A percentile compares a stretch with the other conserved stretches of the same genome.
Evolutionary conservation across 306 rosid species (phyloP).

Genomic region (Ochetophila trinervis): DNA sequence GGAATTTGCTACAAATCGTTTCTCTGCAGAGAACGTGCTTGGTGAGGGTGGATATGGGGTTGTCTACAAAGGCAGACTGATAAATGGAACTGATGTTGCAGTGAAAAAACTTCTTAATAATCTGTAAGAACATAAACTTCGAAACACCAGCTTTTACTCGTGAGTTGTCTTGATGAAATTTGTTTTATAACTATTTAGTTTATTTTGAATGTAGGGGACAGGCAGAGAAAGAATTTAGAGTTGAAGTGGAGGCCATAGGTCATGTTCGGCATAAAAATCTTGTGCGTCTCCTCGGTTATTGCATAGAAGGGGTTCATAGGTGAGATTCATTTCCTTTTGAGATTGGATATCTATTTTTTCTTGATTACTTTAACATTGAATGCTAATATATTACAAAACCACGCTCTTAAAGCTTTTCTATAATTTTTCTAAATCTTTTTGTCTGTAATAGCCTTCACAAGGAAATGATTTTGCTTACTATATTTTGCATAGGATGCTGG

Average conservation of each 20-base stretch:
- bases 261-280: constrained; percentile 97
- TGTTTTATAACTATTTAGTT: constrained; percentile 15
- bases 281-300: constrained; percentile 86
- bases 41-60: constrained; percentile 99
- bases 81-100: constrained; percentile 92
- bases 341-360: constrained; percentile 4
- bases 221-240: constrained; percentile 97
- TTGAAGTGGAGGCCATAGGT: constrained; percentile 98
- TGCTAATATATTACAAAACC: constrained; percentile 1
- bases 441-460: constrained; percentile 2
- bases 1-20: constrained; percentile 66
- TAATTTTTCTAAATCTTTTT: background rate
- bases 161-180: constrained; percentile 19
- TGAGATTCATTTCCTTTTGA: constrained; percentile 22
- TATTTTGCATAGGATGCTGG: constrained; percentile 66
- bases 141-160: constrained; percentile 5
- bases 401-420: background rate
- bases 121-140: constrained; percentile 57
- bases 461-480: constrained; percentile 3
- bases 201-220: constrained; percentile 66
- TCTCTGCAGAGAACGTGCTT: constrained; percentile 61
- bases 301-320: constrained; percentile 95
- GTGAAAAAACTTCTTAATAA: constrained; percentile 95
- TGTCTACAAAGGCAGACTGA: constrained; percentile 77
- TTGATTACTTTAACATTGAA: constrained; percentile 4